A percentile compares a stretch with the other conserved stretches of the same genome.
Evolutionary conservation across 2,329 filamentous ascomycete genomes (phyloP).

Genomic region (Calcarisporium arbuscula): DNA sequence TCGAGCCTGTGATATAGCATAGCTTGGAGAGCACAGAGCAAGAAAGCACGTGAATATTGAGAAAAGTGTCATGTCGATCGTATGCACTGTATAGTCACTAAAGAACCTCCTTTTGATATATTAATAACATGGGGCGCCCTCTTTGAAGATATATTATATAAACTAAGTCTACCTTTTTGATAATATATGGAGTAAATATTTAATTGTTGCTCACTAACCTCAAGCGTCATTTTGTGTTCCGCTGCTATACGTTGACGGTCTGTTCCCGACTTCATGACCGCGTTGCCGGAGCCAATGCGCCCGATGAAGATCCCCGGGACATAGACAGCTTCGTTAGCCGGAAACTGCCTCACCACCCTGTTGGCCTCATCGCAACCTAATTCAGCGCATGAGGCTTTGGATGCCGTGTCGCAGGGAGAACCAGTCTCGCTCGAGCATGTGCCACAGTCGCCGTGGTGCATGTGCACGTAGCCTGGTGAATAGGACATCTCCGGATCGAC

Average conservation of each 20-base stretch:
- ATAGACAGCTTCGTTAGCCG: conserved; percentile 7
- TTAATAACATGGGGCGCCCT: too few species aligned
- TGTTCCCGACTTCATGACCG: conserved; percentile 30
- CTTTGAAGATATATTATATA: too few species aligned
- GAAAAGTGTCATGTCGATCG: too few species aligned
- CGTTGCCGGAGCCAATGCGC: conserved; percentile 29
- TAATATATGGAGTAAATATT: too few species aligned
- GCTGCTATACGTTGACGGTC: conserved; percentile 26
- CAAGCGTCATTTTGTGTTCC: conserved; percentile 11
- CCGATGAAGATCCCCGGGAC: conserved; percentile 30
- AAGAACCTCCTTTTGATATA: too few species aligned
- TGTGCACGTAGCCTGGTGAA: conserved; percentile 19
- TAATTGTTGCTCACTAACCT: too few species aligned
- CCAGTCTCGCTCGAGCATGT: conserved; percentile 7
- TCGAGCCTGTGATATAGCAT: not conserved
- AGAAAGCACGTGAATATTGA: too few species aligned
- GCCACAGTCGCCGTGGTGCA: conserved; percentile 13
- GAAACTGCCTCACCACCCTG: conserved; percentile 7
- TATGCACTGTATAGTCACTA: too few species aligned
- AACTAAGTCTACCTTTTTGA: too few species aligned
- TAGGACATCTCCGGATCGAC: conserved; percentile 20
- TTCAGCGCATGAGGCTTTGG: conserved; percentile 15
- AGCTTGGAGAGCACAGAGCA: not conserved
- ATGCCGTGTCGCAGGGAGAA: conserved; percentile 19
- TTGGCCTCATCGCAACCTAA: conserved; percentile 19